Evolutionary conservation across 495 filamentous ascomycete genomes (phyloP), one percentile per base, ranked within the genome.

Genomic region (Delitschia confertaspora): DNA sequence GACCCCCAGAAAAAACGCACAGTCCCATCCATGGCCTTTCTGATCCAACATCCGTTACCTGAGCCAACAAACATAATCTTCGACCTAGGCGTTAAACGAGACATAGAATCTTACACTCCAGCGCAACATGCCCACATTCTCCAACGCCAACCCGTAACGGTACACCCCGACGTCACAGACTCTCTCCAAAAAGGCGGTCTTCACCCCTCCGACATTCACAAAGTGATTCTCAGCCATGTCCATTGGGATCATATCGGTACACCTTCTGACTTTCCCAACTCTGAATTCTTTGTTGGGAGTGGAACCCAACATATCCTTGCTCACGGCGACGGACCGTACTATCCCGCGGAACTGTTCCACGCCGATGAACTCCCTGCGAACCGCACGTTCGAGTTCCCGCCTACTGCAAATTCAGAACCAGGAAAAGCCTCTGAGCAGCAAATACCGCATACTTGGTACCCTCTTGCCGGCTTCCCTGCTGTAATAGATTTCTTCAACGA

Each of bases 161-260:
- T 62, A 0, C 50, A 50, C 5, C 67, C 69, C 0, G 69, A 69
- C 40, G 62, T 62, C 11, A 56, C 55, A 5, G 53, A 48, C 2
- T 64, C 61, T 30, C 58, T 75, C 0, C 47, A 41, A 6, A 33
- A 42, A 2, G 66, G 62, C 6, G 53, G 55, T 6, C 10, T 66
- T 2, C 34, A 49, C 2, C 55, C 61, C 0, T 17, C 8, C 4
- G 63, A 66, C 18, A 58, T 74, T 32, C 61, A 72, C 45, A 41
- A 61, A 6, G 65, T 73, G 1, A 59, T 74, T 26, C 47, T 73
- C 0, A 66, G 60, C 49, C 71, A 75, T 35, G 65, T 73, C 0
- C 72, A 74, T 50, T 74, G 65, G 60, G 71, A 76, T 41, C 72
- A 76, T 42, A 51, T 67, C 18, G 72, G 72, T 27, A 66, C 64